Conservation (phyloP, 2,329 filamentous ascomycete species). For the Fusarium sp. region DNA sequence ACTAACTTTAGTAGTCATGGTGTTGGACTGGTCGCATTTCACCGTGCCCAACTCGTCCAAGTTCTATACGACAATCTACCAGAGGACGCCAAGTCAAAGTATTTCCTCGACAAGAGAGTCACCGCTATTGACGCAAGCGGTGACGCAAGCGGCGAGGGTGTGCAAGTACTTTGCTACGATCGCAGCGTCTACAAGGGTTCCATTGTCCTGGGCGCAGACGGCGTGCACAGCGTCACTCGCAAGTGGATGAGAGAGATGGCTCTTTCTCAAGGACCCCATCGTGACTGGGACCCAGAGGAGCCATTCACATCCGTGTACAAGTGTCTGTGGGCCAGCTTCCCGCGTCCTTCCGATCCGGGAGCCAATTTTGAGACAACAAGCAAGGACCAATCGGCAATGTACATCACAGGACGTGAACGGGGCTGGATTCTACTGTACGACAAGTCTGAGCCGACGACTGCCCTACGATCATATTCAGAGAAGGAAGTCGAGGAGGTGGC, state of each 20-base stretch:
- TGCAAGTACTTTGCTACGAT: slow-evolving; percentile 11
- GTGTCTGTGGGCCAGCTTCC: slow-evolving; percentile 45
- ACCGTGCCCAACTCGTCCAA: slow-evolving; percentile 17
- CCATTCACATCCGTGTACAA: slow-evolving; percentile 10
- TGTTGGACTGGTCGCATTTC: neutral
- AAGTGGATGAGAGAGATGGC: slow-evolving; percentile 11
- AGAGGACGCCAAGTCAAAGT: slow-evolving; percentile 5
- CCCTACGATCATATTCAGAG: neutral
- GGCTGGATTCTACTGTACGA: slow-evolving; percentile 51
- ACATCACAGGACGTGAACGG: slow-evolving; percentile 44
- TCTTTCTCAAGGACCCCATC: neutral
- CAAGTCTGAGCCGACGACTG: slow-evolving; percentile 32
- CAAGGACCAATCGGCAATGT: slow-evolving; percentile 43
- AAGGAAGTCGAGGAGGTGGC: slow-evolving; percentile 4
- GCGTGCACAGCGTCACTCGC: slow-evolving; percentile 14
- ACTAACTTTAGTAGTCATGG: slow-evolving; percentile 14
- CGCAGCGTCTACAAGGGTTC: slow-evolving; percentile 11
- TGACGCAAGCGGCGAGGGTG: neutral
- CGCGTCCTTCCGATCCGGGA: slow-evolving; percentile 31
- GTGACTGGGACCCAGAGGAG: neutral
- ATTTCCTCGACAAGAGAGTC: slow-evolving; percentile 16
- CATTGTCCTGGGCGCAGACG: slow-evolving; percentile 24
- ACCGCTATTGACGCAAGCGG: slow-evolving; percentile 14
- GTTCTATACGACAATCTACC: slow-evolving; percentile 7
- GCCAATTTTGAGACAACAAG: slow-evolving; percentile 46